These are phyloP conservation scores for Paramarasmius palmivorus DNA, from an alignment of 1,284 basidiomycete genomes.

Conservation along the genomic window DNA sequence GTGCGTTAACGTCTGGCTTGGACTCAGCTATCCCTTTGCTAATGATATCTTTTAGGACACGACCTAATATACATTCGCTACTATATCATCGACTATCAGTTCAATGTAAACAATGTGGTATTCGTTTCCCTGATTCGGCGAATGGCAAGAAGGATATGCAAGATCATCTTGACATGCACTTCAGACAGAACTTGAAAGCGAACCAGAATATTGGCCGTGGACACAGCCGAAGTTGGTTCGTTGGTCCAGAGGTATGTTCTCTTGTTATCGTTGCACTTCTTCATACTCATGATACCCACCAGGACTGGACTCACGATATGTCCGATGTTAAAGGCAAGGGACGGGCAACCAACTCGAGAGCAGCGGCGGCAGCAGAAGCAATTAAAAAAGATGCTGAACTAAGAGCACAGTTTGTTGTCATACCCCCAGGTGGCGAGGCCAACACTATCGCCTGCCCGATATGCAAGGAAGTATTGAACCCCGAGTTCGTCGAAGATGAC, in stretches of 20 bases:
- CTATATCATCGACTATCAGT: conserved; percentile 76
- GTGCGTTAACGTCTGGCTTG: conserved; percentile 40
- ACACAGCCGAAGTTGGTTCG: conserved; percentile 91
- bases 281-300: conserved; percentile 16
- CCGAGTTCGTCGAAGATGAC: conserved; percentile 93
- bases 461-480: conserved; percentile 93
- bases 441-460: conserved; percentile 87
- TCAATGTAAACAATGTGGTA: conserved; percentile 94
- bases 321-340: conserved; percentile 67
- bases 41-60: conserved; percentile 46
- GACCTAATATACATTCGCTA: conserved; percentile 60
- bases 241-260: conserved; percentile 76
- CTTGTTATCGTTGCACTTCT: conserved; percentile 8
- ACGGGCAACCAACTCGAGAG: conserved; percentile 56
- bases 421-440: conserved; percentile 85
- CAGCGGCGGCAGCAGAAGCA: conserved; percentile 63
- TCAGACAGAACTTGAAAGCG: conserved; percentile 89
- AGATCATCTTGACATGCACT: conserved; percentile 96
- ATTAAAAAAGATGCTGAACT: conserved; percentile 75
- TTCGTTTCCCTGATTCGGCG: conserved; percentile 78
- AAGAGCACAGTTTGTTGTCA: conserved; percentile 80
- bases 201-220: conserved; percentile 85
- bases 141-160: conserved; percentile 80
- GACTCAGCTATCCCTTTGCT: conserved; percentile 1
- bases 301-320: conserved; percentile 87